Percentiles rank a stretch among this genome's conserved stretches.
These are phyloP conservation scores for Pseudocercospora pini-densiflorae DNA, from an alignment of 2,329 filamentous ascomycete genomes.

Conservation along the genomic window DNA sequence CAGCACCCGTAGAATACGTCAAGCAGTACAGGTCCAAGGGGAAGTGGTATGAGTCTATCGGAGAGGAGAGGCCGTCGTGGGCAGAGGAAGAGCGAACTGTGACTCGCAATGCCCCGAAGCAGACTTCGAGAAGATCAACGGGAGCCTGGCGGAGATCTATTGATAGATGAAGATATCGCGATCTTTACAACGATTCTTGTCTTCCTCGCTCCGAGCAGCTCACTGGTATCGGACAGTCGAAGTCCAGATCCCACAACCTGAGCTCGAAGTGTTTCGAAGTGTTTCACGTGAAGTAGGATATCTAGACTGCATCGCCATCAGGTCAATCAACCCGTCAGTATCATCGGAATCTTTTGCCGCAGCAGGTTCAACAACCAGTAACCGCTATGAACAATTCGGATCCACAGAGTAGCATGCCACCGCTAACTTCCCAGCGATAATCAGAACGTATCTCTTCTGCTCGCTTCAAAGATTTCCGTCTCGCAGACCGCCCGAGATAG, in stretches of 20 bases:
- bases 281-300: too few relatives aligned
- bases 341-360: background rate
- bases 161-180: background rate
- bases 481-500: too few relatives aligned
- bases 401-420: background rate
- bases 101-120: background rate
- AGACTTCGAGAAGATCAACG: background rate
- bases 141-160: conserved; percentile 7
- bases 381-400: background rate
- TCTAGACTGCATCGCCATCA: background rate
- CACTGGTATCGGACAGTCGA: background rate
- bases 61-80: conserved; percentile 21
- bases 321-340: background rate
- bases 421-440: background rate
- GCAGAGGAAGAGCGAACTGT: conserved; percentile 25
- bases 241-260: background rate
- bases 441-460: background rate
- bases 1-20: conserved; percentile 14
- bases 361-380: background rate
- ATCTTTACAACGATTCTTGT: background rate
- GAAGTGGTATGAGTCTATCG: conserved; percentile 26
- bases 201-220: background rate
- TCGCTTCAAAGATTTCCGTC: too few relatives aligned
- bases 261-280: too few relatives aligned
- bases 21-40: conserved; percentile 20